Conservation (phyloP, 176 grass and related monocot species). For the Phragmites australis region DNA sequence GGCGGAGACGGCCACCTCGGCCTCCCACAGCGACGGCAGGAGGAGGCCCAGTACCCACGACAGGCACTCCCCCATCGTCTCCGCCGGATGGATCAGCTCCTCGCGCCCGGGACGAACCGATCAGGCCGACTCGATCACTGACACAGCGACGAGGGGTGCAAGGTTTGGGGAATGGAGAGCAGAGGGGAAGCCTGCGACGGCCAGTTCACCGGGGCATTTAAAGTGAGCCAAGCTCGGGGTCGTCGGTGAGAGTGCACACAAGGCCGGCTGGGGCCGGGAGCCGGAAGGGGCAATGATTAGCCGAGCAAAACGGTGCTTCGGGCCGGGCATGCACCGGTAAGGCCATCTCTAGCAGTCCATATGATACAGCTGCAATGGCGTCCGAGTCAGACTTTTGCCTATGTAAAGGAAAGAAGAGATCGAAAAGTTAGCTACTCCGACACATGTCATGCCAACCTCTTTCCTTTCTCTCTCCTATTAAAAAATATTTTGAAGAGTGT, state of each 20-base stretch:
- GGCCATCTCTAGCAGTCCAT: background rate
- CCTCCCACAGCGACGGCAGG: constrained; percentile 84
- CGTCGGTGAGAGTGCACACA: constrained; percentile 17
- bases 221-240: background rate
- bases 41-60: constrained; percentile 53
- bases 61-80: constrained; percentile 32
- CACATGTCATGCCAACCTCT: background rate
- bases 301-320: background rate
- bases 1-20: constrained; percentile 61
- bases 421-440: background rate
- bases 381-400: too few species aligned
- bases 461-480: background rate
- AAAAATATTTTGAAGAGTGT: background rate
- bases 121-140: background rate
- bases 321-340: background rate
- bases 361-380: background rate
- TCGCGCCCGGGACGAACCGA: background rate
- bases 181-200: background rate
- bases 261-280: background rate
- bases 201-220: constrained; percentile 11
- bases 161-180: background rate
- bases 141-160: background rate
- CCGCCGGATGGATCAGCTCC: background rate
- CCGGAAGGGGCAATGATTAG: constrained; percentile 46
- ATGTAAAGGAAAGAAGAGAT: background rate